A percentile compares a stretch with the other conserved stretches of the same genome.
phyloP scores from a whole-genome alignment of 2,329 filamentous ascomycete genomes.

The Thielaviopsis ethacetica region DNA sequence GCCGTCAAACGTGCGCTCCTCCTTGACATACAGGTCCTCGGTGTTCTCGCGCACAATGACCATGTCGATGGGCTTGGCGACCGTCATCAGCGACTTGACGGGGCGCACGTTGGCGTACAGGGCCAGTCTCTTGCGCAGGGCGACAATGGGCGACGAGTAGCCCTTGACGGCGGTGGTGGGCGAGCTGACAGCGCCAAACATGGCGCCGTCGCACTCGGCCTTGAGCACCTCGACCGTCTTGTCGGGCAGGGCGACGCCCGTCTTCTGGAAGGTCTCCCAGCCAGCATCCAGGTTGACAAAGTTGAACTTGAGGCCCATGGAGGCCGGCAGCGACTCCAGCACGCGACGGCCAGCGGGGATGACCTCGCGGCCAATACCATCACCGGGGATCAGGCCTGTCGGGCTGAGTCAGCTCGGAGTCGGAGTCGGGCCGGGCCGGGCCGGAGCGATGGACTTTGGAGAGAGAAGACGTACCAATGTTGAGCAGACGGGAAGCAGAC shows the following conservation, averaged over 20 bases:
- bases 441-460: neutral
- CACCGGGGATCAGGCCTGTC: constrained; percentile 83
- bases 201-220: constrained; percentile 82
- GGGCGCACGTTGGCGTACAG: constrained; percentile 96
- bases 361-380: constrained; percentile 96
- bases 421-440: neutral
- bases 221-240: constrained; percentile 79
- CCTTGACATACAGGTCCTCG: constrained; percentile 95
- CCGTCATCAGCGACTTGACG: constrained; percentile 65
- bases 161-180: constrained; percentile 74
- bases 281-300: constrained; percentile 89
- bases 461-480: constrained; percentile 40
- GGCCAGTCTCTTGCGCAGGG: constrained; percentile 83
- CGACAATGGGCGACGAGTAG: constrained; percentile 93
- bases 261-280: constrained; percentile 84
- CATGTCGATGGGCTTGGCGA: constrained; percentile 64
- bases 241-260: constrained; percentile 75
- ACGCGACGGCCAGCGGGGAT: constrained; percentile 85
- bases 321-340: constrained; percentile 83
- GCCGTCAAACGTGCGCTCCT: constrained; percentile 69
- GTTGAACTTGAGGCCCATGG: constrained; percentile 81
- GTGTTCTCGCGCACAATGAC: constrained; percentile 99
- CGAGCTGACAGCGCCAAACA: constrained; percentile 92
- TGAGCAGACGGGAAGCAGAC: constrained; percentile 28
- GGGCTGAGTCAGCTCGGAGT: neutral